phyloP scores from a whole-genome alignment of 2,329 filamentous ascomycete species.

The Ampelomyces quisqualis region DNA sequence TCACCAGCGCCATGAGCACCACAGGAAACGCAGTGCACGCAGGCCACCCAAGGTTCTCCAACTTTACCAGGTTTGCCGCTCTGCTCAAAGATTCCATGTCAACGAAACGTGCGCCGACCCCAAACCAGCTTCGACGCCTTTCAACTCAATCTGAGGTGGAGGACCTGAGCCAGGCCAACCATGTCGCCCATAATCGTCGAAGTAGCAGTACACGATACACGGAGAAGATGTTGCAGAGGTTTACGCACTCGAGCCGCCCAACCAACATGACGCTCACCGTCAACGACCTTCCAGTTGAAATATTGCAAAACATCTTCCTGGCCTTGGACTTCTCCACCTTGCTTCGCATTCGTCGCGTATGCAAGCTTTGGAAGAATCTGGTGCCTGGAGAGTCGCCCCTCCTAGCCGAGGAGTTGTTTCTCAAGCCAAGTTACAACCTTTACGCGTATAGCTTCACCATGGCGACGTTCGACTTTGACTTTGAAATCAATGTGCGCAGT shows the following conservation, averaged over 20 bases:
- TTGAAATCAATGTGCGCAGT: conserved; percentile 2
- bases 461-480: conserved; percentile 5
- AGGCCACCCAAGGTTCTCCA: conserved; percentile 4
- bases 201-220: conserved; percentile 21
- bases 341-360: conserved; percentile 13
- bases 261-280: not conserved
- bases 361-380: conserved; percentile 10
- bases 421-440: conserved; percentile 11
- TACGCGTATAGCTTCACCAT: conserved; percentile 10
- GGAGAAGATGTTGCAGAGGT: conserved; percentile 16
- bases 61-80: conserved; percentile 17
- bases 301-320: conserved; percentile 13
- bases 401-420: conserved; percentile 5
- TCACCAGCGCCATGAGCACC: conserved; percentile 1
- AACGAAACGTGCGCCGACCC: conserved; percentile 13
- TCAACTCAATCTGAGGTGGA: conserved; percentile 3
- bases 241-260: conserved; percentile 2
- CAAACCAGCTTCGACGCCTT: conserved; percentile 3
- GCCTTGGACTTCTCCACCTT: conserved; percentile 15
- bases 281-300: conserved; percentile 14
- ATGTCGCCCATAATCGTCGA: conserved; percentile 10
- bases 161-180: not conserved
- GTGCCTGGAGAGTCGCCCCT: conserved; percentile 16
- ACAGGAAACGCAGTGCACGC: not conserved
- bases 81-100: conserved; percentile 15